These are phyloP conservation scores for Aegilops speltoides DNA, from an alignment of 176 grass and related monocot genomes.

Conservation along the genomic window DNA sequence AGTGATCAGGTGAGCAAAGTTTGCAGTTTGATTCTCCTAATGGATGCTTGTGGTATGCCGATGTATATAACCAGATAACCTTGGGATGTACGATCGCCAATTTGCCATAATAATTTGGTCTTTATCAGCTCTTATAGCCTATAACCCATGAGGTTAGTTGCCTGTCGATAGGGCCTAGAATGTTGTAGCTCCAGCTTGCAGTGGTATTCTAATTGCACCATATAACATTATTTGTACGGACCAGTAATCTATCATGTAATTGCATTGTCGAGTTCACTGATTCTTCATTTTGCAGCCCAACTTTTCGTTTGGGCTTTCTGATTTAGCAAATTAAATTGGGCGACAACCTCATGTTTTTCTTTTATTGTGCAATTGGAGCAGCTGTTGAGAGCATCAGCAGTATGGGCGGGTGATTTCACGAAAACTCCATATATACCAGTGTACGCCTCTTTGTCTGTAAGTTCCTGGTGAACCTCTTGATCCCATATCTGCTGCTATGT, in stretches of 20 bases:
- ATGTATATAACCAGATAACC: neutral
- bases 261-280: neutral
- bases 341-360: neutral
- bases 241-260: neutral
- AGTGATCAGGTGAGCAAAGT: slow-evolving; percentile 61
- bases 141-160: too few relatives aligned
- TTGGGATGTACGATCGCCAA: too few relatives aligned
- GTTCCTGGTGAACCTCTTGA: slow-evolving; percentile 24
- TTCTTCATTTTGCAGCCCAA: neutral
- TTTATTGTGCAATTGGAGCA: slow-evolving; percentile 37
- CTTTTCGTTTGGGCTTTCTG: slow-evolving; percentile 25
- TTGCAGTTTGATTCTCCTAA: neutral
- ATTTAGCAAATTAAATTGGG: neutral
- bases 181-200: too few relatives aligned
- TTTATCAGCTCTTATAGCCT: too few relatives aligned
- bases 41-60: neutral
- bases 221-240: neutral
- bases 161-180: too few relatives aligned
- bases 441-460: slow-evolving; percentile 79
- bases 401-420: slow-evolving; percentile 54
- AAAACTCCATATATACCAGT: slow-evolving; percentile 83
- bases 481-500: slow-evolving; percentile 17
- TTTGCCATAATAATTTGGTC: too few relatives aligned
- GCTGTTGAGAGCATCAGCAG: slow-evolving; percentile 55
- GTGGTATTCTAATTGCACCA: neutral